These are phyloP conservation scores for Plasmodium inui DNA, from an alignment of 169 alveolate genomes.

Conservation along the genomic window DNA sequence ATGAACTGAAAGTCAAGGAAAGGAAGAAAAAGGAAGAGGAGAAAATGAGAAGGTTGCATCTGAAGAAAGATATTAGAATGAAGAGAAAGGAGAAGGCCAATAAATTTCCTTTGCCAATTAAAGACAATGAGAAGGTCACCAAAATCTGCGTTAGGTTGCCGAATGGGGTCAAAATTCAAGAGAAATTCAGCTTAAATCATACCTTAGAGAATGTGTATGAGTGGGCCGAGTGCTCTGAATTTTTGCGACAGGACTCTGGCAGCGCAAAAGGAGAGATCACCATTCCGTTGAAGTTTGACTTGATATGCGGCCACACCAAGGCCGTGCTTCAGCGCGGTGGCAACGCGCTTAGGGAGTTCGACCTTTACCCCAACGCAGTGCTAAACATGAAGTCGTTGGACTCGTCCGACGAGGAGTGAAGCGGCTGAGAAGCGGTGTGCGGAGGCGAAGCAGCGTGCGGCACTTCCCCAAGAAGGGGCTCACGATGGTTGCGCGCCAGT, in stretches of 20 bases:
- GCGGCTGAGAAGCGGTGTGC: too few relatives aligned
- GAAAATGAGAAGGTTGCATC: background rate
- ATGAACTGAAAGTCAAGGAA: slow-evolving; percentile 5
- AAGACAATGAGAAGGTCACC: slow-evolving; percentile 20
- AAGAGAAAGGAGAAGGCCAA: slow-evolving; percentile 18
- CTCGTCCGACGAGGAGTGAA: slow-evolving; percentile 30
- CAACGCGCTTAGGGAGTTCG: slow-evolving; percentile 10
- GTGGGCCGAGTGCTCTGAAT: slow-evolving; percentile 62
- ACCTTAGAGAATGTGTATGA: slow-evolving; percentile 41
- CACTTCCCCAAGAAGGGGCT: too few relatives aligned
- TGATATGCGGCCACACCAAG: slow-evolving; percentile 46
- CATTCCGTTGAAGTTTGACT: slow-evolving; percentile 33
- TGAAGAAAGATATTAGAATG: slow-evolving; percentile 13
- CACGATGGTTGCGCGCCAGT: too few relatives aligned
- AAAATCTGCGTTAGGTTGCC: slow-evolving; percentile 33
- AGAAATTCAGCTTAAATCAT: slow-evolving; percentile 15
- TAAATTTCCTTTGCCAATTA: slow-evolving; percentile 29
- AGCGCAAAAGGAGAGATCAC: background rate
- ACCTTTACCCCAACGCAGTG: slow-evolving; percentile 46
- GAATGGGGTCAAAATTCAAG: slow-evolving; percentile 35
- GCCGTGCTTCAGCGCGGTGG: background rate
- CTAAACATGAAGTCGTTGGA: slow-evolving; percentile 50
- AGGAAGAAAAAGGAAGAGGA: slow-evolving; percentile 49
- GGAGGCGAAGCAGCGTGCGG: too few relatives aligned
- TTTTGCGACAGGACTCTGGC: background rate